Base-by-base conservation (phyloP, 768 basidiomycete species). In the Mycena galopus region DNA sequence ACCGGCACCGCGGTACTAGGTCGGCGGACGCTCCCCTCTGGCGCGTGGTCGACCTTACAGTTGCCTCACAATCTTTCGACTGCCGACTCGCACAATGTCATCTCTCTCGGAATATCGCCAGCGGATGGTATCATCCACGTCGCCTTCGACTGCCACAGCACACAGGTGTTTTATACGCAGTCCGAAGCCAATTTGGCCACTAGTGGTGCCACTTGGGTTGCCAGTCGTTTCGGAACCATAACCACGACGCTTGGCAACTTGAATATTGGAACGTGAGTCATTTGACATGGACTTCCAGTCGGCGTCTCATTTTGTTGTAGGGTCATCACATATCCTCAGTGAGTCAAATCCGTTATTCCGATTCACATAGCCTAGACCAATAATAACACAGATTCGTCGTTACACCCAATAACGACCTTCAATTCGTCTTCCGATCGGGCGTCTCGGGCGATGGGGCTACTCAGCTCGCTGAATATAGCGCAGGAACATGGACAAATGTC, bases 371-470 rank as follows among this genome's bases (percentile, higher is more conserved):
- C 1, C 21, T 7, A 19, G 27, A 32, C 39, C 39, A 27, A 50
- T 3, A 61, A 42, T 23, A 29, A 29, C 23, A 10, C 51, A 74
- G 73, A 71, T 87, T 86, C 74, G 86, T 87, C 21, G 69, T 87
- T 27, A 86, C 85, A 21, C 82, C 86, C 25, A 81, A 84, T 66
- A 87, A 87, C 76, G 79, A 81, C 57, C 80, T 87, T 11, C 86
- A 87, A 76, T 86, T 87, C 55, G 86, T 87, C 21, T 87, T 83
- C 76, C 84, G 86, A 19, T 81, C 85, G 37, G 86, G 86, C 9
- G 80, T 87, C 11, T 86, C 86, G 57, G 86, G 86, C 0, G 83
- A 87, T 42, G 86, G 86, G 7, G 85, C 83, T 17, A 86, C 84
- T 14, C 86, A 87, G 69, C 80, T 87, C 21, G 86, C 86, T 27